A percentile compares a stretch with the other conserved stretches of the same genome.
Evolutionary conservation across 1,284 basidiomycete species (phyloP).

Genomic region (Heterobasidion parviporum): DNA sequence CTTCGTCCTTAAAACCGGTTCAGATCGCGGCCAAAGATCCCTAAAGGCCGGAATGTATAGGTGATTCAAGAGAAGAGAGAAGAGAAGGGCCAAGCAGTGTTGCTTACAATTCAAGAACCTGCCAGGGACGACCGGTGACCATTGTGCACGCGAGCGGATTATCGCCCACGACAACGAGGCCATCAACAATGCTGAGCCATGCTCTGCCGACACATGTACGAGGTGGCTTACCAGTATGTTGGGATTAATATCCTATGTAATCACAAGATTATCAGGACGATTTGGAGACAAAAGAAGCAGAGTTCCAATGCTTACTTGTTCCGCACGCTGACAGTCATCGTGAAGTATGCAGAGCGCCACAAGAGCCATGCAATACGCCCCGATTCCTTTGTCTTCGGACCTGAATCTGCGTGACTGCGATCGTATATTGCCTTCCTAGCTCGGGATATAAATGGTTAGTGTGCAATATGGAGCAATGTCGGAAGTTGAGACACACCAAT

Average conservation of each 20-base stretch:
- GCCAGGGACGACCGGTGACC: background rate
- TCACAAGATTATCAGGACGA: background rate
- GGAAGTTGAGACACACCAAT: slow-evolving; percentile 39
- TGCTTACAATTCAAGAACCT: slow-evolving; percentile 45
- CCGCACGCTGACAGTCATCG: slow-evolving; percentile 66
- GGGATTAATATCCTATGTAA: slow-evolving; percentile 57
- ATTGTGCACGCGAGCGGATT: background rate
- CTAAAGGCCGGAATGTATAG: background rate
- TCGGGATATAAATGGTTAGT: background rate
- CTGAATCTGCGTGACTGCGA: slow-evolving; percentile 40
- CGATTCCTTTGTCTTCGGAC: slow-evolving; percentile 55
- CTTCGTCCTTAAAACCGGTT: slow-evolving; percentile 59
- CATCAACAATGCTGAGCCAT: background rate
- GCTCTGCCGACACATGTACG: background rate
- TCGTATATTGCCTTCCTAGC: slow-evolving; percentile 73
- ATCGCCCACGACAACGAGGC: background rate
- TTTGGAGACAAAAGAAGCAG: background rate
- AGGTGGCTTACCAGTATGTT: slow-evolving; percentile 52
- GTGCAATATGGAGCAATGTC: background rate
- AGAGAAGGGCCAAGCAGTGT: background rate
- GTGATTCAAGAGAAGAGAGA: background rate
- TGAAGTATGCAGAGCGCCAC: slow-evolving; percentile 78
- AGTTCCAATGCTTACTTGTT: slow-evolving; percentile 40
- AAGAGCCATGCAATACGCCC: slow-evolving; percentile 72
- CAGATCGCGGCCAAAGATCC: slow-evolving; percentile 77